Conservation (phyloP, 108 stramenopile species). For the Nitzschia sp. region DNA sequence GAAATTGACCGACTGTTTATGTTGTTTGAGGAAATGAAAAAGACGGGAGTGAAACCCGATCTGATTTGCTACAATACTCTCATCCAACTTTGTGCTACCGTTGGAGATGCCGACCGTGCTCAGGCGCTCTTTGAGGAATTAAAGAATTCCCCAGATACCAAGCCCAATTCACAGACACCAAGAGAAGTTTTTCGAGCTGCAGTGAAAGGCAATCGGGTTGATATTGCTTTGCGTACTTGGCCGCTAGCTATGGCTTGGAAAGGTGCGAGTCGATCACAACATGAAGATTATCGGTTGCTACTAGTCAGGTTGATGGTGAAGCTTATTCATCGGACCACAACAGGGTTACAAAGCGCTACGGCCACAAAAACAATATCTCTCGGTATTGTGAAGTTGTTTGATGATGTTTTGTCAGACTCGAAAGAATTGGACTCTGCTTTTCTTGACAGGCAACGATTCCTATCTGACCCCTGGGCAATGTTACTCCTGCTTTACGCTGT, state of each 20-base stretch:
- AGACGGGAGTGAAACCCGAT: constrained; percentile 66
- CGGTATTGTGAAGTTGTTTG: constrained; percentile 22
- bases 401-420: constrained; percentile 17
- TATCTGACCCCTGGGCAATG: constrained; percentile 25
- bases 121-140: constrained; percentile 59
- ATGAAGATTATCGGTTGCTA: too few relatives aligned
- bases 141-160: constrained; percentile 38
- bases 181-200: constrained; percentile 65
- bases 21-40: constrained; percentile 83
- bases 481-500: constrained; percentile 28
- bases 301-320: background rate
- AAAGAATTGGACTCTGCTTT: constrained; percentile 26
- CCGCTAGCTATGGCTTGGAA: constrained; percentile 32
- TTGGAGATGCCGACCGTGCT: constrained; percentile 64
- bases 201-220: constrained; percentile 48
- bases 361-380: too few relatives aligned
- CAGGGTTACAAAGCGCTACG: too few relatives aligned
- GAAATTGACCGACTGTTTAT: constrained; percentile 61
- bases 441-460: constrained; percentile 5
- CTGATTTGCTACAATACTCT: constrained; percentile 83
- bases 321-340: too few relatives aligned
- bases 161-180: constrained; percentile 71
- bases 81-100: constrained; percentile 69
- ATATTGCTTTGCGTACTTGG: constrained; percentile 62
- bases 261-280: too few relatives aligned